Conservation (phyloP, 805 yeast species). For the Ogataea neopini region DNA sequence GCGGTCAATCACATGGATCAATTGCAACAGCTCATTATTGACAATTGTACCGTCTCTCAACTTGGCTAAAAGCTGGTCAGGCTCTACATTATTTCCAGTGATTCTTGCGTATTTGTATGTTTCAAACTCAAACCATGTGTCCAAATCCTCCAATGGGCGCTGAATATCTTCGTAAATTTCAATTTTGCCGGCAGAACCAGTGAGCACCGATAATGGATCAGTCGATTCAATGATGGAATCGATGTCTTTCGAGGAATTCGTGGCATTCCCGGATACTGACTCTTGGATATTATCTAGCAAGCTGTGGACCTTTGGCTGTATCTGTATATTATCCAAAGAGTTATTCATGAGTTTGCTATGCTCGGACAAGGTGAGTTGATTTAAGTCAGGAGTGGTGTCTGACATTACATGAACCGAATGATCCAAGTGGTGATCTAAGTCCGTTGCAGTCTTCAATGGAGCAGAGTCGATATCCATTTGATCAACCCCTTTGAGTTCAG, state of each 20-base stretch:
- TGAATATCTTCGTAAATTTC: slow-evolving; percentile 25
- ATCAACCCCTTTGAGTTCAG: slow-evolving; percentile 7
- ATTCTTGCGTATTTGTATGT: slow-evolving; percentile 11
- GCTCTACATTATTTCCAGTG: background rate
- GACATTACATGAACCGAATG: slow-evolving; percentile 14
- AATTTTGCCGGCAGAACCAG: slow-evolving; percentile 19
- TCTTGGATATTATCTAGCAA: background rate
- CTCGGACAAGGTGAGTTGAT: slow-evolving; percentile 20
- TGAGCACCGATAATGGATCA: slow-evolving; percentile 28
- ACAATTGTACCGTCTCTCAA: slow-evolving; percentile 14
- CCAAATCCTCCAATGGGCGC: slow-evolving; percentile 13
- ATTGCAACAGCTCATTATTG: slow-evolving; percentile 14
- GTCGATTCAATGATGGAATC: slow-evolving; percentile 22
- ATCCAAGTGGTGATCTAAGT: slow-evolving; percentile 1
- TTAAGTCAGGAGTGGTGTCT: slow-evolving; percentile 24
- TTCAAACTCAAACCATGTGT: slow-evolving; percentile 26
- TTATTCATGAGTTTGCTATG: slow-evolving; percentile 5
- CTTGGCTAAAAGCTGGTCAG: slow-evolving; percentile 15
- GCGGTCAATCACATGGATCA: slow-evolving; percentile 14
- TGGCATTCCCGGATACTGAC: slow-evolving; percentile 8
- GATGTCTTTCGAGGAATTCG: slow-evolving; percentile 16
- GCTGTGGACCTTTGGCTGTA: background rate
- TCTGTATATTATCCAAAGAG: background rate
- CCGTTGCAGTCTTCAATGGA: background rate
- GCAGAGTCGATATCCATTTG: slow-evolving; percentile 19